Percentiles rank a stretch among this genome's conserved stretches.
Evolutionary conservation across 441 rosid genomes (phyloP).

Genomic region (Adansonia madagascariensis): DNA sequence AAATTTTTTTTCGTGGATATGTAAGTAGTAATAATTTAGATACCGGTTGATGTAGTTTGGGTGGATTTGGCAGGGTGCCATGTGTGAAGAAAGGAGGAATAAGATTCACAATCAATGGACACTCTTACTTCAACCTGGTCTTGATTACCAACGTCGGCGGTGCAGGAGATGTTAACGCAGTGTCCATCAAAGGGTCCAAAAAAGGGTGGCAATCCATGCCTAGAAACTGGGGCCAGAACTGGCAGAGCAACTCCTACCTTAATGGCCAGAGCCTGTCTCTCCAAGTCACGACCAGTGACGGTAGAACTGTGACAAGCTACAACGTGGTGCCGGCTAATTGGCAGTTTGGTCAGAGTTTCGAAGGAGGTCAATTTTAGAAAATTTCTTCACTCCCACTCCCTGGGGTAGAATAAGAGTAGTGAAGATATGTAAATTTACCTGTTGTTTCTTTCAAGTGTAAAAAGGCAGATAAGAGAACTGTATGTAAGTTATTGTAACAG

Average conservation of each 20-base stretch:
- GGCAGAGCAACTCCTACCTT: constrained; percentile 47
- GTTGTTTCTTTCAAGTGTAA: background rate
- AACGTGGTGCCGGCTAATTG: constrained; percentile 29
- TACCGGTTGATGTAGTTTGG: background rate
- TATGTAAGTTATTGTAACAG: background rate
- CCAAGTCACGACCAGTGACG: constrained; percentile 32
- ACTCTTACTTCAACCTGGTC: constrained; percentile 52
- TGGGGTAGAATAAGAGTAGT: background rate
- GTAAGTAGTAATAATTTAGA: background rate
- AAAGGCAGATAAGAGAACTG: background rate
- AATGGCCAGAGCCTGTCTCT: constrained; percentile 46
- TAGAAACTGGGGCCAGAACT: constrained; percentile 54
- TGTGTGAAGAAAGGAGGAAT: constrained; percentile 44
- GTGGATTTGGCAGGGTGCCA: constrained; percentile 32
- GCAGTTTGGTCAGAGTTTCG: constrained; percentile 38
- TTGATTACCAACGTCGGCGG: constrained; percentile 48
- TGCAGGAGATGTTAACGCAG: constrained; percentile 45
- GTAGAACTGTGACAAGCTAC: constrained; percentile 30
- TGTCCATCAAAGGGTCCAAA: constrained; percentile 41
- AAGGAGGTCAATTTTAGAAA: constrained; percentile 32
- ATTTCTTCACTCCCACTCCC: background rate
- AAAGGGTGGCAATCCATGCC: constrained; percentile 50
- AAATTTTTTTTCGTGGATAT: background rate
- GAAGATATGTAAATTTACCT: background rate
- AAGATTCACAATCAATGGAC: constrained; percentile 46